Base-by-base conservation (phyloP, 345 rosid species). In the Lumnitzera littorea region DNA sequence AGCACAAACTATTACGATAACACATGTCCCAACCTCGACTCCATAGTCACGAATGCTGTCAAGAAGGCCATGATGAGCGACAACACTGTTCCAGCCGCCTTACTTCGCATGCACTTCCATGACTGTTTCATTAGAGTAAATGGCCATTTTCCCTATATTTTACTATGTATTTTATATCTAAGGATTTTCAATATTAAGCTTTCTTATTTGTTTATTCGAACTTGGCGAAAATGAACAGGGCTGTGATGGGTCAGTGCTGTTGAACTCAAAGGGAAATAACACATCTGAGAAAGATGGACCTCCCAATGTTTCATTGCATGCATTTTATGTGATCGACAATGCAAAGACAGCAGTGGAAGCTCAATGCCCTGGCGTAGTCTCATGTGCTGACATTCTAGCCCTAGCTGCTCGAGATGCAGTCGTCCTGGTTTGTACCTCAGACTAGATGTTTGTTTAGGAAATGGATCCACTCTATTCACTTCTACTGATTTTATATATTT, bases 231-330 rank as follows among this genome's bases (percentile, higher is more conserved):
- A 27, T 58, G 15, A 23, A 15, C 24, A 91, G 96, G 98, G 98
- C 43, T 89, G 98, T 52, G 96, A 91, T 76, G 96, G 67, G 47
- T 91, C 96, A 12, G 92, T 89, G 69, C 74, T 91, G 27, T 48
- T 92, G 76, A 80, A 82, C 50, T 80, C 91, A 0, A 85, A 78
- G 65, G 87, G 84, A 4, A 78, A 78, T 36, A 81, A 81, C 72
- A 70, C 67, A 62, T 89, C 96, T 15, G 98, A 89, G 74, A 91
- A 91, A 68, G 96, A 85, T 60, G 95, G 92, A n/a, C 95, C 95
- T 63, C 95, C 96, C 17, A 85, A 92, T 64, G 70, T 89, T 53
- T 89, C 98, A 16, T 65, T 89, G 59, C 98, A 85, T 72, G 98
- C 95, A 2, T 89, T 92, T 63, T 81, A 87, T 62, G 95, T 87